These are phyloP conservation scores for Fusarium sterilihyphosum DNA, from an alignment of 2,329 filamentous ascomycete species.

Conservation along the genomic window DNA sequence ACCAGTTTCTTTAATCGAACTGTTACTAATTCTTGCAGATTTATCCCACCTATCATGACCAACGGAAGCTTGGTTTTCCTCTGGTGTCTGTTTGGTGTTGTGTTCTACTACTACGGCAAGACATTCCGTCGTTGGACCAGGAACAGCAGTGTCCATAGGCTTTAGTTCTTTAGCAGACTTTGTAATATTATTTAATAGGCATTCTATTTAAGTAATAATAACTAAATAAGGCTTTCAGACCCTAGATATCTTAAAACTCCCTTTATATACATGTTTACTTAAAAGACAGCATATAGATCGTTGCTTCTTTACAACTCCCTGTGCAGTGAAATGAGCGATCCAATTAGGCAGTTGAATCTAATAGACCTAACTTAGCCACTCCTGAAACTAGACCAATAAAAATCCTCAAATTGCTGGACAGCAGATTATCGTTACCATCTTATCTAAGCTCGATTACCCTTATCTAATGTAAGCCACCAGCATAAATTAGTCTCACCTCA, in stretches of 20 bases:
- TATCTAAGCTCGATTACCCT: too few relatives aligned
- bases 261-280: rapidly evolving
- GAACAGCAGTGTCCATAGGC: background rate
- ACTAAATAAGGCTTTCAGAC: background rate
- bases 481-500: too few relatives aligned
- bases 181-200: background rate
- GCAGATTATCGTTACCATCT: too few relatives aligned
- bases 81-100: background rate
- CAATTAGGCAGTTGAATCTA: too few relatives aligned
- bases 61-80: background rate
- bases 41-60: background rate
- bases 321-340: too few relatives aligned
- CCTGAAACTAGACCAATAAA: too few relatives aligned
- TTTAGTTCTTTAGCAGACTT: background rate
- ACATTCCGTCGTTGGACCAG: background rate
- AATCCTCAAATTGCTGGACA: too few relatives aligned
- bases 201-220: background rate
- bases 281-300: too few relatives aligned
- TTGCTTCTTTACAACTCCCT: too few relatives aligned
- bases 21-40: background rate
- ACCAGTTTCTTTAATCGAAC: rapidly evolving
- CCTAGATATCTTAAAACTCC: rapidly evolving
- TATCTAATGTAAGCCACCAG: too few relatives aligned
- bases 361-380: too few relatives aligned
- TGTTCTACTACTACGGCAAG: background rate